Percentiles rank a stretch among this genome's conserved stretches.
These are phyloP conservation scores for Triangularia verruculosa DNA, from an alignment of 2,329 filamentous ascomycete genomes.

Conservation along the genomic window DNA sequence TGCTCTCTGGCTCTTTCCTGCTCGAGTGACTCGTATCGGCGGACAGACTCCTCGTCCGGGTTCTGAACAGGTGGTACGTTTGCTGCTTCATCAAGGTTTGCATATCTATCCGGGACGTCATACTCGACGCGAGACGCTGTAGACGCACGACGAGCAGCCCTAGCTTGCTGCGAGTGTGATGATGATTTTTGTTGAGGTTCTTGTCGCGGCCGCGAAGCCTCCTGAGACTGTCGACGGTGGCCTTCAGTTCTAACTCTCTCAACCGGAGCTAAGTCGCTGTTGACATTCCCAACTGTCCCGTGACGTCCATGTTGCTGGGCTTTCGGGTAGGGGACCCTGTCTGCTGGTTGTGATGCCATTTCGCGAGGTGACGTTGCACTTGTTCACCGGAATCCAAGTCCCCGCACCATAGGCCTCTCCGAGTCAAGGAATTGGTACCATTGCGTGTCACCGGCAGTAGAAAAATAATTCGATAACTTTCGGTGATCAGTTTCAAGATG, in stretches of 20 bases:
- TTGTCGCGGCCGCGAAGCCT: background rate
- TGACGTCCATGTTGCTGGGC: constrained; percentile 3
- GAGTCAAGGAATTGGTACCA: background rate
- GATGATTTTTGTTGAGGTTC: background rate
- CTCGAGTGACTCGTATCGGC: constrained; percentile 41
- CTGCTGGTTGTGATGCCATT: background rate
- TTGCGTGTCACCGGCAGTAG: background rate
- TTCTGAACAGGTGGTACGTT: constrained; percentile 44
- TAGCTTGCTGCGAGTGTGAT: background rate
- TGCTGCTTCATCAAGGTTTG: constrained; percentile 43
- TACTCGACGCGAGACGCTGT: constrained; percentile 29
- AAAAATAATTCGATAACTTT: background rate
- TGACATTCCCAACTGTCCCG: background rate
- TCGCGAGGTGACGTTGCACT: background rate
- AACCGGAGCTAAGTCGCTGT: background rate
- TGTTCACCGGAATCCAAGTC: background rate
- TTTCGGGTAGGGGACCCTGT: background rate
- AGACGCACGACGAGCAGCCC: constrained; percentile 13
- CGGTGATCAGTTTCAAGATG: background rate
- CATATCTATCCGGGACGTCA: constrained; percentile 39
- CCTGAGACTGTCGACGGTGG: background rate
- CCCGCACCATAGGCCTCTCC: background rate
- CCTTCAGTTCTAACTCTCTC: background rate
- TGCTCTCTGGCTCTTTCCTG: constrained; percentile 33
- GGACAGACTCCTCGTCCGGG: constrained; percentile 36